A percentile compares a stretch with the other conserved stretches of the same genome.
These are phyloP conservation scores for Chiua virens DNA, from an alignment of 768 basidiomycete genomes.

Conservation along the genomic window DNA sequence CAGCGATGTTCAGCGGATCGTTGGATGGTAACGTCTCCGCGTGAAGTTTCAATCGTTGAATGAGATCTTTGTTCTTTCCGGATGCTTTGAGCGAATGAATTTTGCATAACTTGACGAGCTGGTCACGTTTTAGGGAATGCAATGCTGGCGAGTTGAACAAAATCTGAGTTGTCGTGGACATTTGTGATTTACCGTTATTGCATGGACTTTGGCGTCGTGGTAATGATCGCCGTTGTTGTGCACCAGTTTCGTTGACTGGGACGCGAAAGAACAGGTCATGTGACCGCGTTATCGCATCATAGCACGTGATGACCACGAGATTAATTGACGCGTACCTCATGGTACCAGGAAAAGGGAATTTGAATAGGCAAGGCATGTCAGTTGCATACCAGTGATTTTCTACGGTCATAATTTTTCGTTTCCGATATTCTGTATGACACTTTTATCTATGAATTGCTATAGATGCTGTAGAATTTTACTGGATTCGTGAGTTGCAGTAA, in stretches of 20 bases:
- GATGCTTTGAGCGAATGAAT: conserved; percentile 75
- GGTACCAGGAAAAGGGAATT: too few species aligned
- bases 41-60: conserved; percentile 66
- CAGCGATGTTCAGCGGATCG: conserved; percentile 54
- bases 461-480: neutral
- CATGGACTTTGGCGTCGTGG: conserved; percentile 6
- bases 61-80: conserved; percentile 76
- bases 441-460: neutral
- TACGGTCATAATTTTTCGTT: neutral
- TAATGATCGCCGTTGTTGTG: conserved; percentile 1
- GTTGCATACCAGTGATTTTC: neutral
- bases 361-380: conserved; percentile 16
- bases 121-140: conserved; percentile 80
- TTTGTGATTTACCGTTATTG: conserved; percentile 21
- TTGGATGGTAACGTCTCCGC: conserved; percentile 62
- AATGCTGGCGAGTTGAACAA: conserved; percentile 83
- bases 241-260: conserved; percentile 14
- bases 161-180: conserved; percentile 77
- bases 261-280: conserved; percentile 14
- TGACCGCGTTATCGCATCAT: conserved; percentile 16
- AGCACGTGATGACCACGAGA: conserved; percentile 15
- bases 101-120: conserved; percentile 85
- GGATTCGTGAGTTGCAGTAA: neutral
- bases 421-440: neutral
- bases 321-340: too few species aligned